Base-by-base conservation (phyloP, 2,329 filamentous ascomycete genomes). In the Epichloe glyceriae region DNA sequence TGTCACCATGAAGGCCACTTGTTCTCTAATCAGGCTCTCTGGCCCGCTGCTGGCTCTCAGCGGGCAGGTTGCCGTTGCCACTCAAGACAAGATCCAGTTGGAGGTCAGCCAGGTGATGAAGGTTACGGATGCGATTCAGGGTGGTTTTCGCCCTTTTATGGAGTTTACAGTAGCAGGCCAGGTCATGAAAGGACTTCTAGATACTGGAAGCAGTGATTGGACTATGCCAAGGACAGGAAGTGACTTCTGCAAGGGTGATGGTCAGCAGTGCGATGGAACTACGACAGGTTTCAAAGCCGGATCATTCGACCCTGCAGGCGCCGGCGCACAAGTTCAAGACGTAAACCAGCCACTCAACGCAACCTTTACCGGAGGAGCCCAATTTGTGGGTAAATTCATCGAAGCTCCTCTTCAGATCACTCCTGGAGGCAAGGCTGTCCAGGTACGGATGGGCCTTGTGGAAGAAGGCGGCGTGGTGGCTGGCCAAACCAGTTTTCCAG, bases 121-220 rank as follows among this genome's bases (percentile, higher is more conserved):
- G 38, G 26, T 34, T 8, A 49, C 34, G 11, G 46, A 39, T 15
- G 12, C 35, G 3, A 0, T 2, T 3, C 35, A 47, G 22, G 46
- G 46, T 15, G 19, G 19, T 30, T 53, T 50, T 19, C 34, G 47
- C n/a, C 50, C 45, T 4, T 44, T 52, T 39, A 40, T 52, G 20
- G 46, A 52, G 10, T 52, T 49, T 46, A 1, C 33, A 11, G 26
- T 52, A 12, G 50, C 38, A 11, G 41, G 19, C 2, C 50, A 52
- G 17, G 14, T 3, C 3, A 33, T 52, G 12, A 44, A 5, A 17
- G 50, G 19, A 20, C 42, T 52, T 5, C 43, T 52, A 19, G 50
- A 52, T 14, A 52, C 50, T 7, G 50, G 50, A 6, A 49, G 46
- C 33, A 41, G 46, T 20, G 46, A 52, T 22, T 39, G 46, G 7